Evolutionary conservation across 306 rosid genomes (phyloP).

Genomic region (peach (Prunus persica)): DNA sequence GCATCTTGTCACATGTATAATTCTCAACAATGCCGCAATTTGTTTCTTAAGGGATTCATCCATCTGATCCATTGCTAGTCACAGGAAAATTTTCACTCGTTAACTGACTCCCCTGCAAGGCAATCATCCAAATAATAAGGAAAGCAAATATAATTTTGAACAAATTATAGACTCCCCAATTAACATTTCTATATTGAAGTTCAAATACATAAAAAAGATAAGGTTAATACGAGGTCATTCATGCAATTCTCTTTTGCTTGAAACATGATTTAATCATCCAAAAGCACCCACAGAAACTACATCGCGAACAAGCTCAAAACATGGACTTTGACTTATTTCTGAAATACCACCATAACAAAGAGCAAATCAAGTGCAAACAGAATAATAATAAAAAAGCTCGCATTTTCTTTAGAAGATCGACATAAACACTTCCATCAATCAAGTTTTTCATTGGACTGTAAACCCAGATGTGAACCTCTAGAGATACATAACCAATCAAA

Average conservation of each 20-base stretch:
- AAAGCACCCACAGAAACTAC: background rate
- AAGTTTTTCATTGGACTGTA: background rate
- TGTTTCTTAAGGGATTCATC: constrained; percentile 43
- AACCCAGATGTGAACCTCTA: background rate
- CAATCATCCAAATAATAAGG: background rate
- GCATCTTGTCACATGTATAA: constrained; percentile 14
- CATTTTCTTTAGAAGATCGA: background rate
- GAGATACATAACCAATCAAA: background rate
- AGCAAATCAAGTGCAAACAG: background rate
- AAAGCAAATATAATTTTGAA: too few relatives aligned
- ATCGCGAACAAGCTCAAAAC: background rate
- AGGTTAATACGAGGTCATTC: too few relatives aligned
- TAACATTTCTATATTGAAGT: background rate
- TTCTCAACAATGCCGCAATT: constrained; percentile 29
- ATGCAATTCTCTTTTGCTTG: too few relatives aligned
- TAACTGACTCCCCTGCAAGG: background rate
- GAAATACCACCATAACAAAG: background rate
- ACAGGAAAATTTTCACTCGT: constrained; percentile 18
- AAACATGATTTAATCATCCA: background rate
- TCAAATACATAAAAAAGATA: background rate
- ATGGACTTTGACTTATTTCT: background rate
- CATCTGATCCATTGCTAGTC: constrained; percentile 25
- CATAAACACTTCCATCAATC: background rate
- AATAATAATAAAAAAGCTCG: background rate
- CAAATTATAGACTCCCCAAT: background rate